These are phyloP conservation scores for Mucor piriformis DNA, from an alignment of 371 early-diverging fungal species.

Conservation along the genomic window DNA sequence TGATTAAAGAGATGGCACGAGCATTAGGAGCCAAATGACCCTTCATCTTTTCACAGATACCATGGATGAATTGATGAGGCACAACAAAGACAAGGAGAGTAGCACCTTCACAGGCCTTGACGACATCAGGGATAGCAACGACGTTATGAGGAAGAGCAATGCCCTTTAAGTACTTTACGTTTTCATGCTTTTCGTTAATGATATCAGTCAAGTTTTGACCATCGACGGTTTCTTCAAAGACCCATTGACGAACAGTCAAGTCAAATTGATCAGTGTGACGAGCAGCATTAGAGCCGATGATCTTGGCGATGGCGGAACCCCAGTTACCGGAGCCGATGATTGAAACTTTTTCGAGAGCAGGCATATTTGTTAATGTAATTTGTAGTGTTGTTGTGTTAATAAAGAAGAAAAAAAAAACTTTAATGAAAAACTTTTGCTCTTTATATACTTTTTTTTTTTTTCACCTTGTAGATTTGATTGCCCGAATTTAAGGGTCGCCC, in stretches of 20 bases:
- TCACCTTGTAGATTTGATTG: no score
- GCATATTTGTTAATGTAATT: conserved; percentile 1
- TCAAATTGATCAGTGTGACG: conserved; percentile 72
- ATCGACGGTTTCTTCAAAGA: conserved; percentile 89
- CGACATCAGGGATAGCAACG: conserved; percentile 80
- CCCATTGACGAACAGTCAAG: conserved; percentile 91
- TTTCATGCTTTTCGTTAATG: conserved; percentile 94
- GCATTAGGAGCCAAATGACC: conserved; percentile 58
- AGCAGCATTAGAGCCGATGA: conserved; percentile 86
- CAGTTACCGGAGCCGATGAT: conserved; percentile 96
- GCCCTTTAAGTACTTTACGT: conserved; percentile 94
- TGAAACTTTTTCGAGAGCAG: conserved; percentile 72
- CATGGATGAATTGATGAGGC: conserved; percentile 92
- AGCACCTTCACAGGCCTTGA: conserved; percentile 73
- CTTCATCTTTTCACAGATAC: conserved; percentile 62
- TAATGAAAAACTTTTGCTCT: background rate
- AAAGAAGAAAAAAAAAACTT: background rate
- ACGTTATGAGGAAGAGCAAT: conserved; percentile 88
- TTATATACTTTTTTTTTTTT: background rate
- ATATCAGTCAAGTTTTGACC: conserved; percentile 92
- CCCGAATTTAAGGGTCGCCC: background rate
- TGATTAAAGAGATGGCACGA: conserved; percentile 88
- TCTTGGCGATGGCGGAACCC: conserved; percentile 96
- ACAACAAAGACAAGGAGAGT: conserved; percentile 93
- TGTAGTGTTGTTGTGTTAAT: background rate